Evolutionary conservation across 306 rosid species (phyloP), one percentile per base, ranked within the genome.

Genomic region (Prunus armeniaca): DNA sequence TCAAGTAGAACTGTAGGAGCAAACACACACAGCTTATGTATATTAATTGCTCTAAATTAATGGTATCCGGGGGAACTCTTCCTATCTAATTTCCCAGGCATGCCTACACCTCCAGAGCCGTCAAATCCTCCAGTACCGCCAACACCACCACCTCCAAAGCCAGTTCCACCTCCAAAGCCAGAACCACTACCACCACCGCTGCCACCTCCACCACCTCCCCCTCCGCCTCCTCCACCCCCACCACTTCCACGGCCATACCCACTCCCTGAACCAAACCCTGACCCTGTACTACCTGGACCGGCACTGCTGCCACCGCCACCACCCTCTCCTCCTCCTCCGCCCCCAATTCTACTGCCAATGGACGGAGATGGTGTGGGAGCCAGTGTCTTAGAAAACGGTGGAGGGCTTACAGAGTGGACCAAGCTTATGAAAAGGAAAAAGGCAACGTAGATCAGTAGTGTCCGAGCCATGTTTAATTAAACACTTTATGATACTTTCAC

Each of bases 91-190:
- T 60, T 27, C 34, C 17, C 65, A 62, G 63, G 63, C 1, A 56
- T 12, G 25, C 78, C 64, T 10, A 20, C 62, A 47, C 63, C 30
- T 4, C 13, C 55, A 22, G 13, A 56, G 2, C 64, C 79, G 10
- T 6, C 41, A 19, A 72, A 7, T 0, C 73, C 84, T 14, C 84
- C 85, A 5, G n/a, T 11, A 4, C 82, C 77, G 1, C 84, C 84
- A 2, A 61, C 46, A 0, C 83, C 74, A 9, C 76, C 71, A 0
- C 67, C 34, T 0, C 76, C 66, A 68, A n/a, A 68, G 13, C 73
- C 57, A 50, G 46, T 18, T 1, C 76, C 71, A 0, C 67, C 34
- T 0, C 76, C 66, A 24, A n/a, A 68, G 20, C 73, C 57, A 50
- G 46, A 70, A 18, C 74, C 74, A 51, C 61, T 50, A 18, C 62